These are phyloP conservation scores for Peniophora sp. DNA, from an alignment of 1,284 basidiomycete genomes.

Conservation along the genomic window DNA sequence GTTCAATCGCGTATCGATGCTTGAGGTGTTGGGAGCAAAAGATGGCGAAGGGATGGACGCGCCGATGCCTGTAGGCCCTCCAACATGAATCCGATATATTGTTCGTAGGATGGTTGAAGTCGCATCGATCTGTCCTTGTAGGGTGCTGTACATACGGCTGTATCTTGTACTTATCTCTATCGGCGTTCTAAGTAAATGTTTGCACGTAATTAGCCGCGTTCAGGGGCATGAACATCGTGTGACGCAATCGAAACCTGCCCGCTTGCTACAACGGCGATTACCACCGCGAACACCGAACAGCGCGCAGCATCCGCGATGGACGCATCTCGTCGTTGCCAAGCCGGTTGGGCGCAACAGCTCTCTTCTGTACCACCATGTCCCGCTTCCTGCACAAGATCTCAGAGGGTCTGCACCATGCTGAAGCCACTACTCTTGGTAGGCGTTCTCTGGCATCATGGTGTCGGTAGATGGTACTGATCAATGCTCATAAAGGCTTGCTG, in stretches of 20 bases:
- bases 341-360: not conserved
- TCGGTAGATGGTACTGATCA: constrained; percentile 3
- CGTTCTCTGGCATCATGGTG: not conserved
- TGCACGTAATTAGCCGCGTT: not conserved
- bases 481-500: constrained; percentile 33
- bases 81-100: not conserved
- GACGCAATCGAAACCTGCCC: not conserved
- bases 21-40: constrained; percentile 41
- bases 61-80: not conserved
- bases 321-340: not conserved
- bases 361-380: constrained; percentile 12
- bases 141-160: too few species aligned
- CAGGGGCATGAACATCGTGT: not conserved
- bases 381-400: constrained; percentile 15
- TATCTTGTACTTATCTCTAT: too few species aligned
- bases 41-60: constrained; percentile 5
- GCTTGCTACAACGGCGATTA: not conserved
- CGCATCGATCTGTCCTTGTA: too few species aligned
- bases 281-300: not conserved
- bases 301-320: not conserved
- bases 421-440: constrained; percentile 23
- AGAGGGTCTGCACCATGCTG: constrained; percentile 21
- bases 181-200: too few species aligned
- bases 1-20: constrained; percentile 49
- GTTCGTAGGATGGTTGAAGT: too few species aligned